These are phyloP conservation scores for Amanita thiersii DNA, from an alignment of 768 basidiomycete genomes.

Conservation along the genomic window DNA sequence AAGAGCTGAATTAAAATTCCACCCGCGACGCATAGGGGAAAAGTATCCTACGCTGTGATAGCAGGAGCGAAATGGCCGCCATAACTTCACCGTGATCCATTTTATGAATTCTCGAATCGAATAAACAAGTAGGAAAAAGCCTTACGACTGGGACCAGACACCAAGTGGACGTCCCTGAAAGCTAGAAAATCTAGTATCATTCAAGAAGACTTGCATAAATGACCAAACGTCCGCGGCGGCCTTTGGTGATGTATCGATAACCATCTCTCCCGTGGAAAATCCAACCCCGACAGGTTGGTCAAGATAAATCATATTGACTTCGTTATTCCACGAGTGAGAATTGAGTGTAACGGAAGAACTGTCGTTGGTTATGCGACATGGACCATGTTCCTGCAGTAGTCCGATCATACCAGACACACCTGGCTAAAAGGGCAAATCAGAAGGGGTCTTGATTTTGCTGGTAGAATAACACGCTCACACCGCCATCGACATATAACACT, in stretches of 20 bases:
- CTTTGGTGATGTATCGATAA: slow-evolving; percentile 40
- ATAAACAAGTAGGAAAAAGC: no score
- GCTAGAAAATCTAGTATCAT: slow-evolving; percentile 44
- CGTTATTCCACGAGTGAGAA: slow-evolving; percentile 51
- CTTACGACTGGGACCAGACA: slow-evolving; percentile 57
- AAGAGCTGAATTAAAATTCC: neutral
- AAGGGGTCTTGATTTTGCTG: neutral
- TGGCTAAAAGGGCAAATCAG: slow-evolving; percentile 23
- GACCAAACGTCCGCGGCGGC: slow-evolving; percentile 54
- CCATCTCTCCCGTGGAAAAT: slow-evolving; percentile 47
- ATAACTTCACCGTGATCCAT: slow-evolving; percentile 33
- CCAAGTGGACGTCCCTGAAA: slow-evolving; percentile 38
- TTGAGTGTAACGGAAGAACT: slow-evolving; percentile 39
- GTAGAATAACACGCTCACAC: slow-evolving; percentile 28
- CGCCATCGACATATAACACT: slow-evolving; percentile 60
- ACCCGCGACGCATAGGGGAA: neutral
- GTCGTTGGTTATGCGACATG: slow-evolving; percentile 58
- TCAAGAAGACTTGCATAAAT: slow-evolving; percentile 56
- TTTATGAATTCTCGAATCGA: no score
- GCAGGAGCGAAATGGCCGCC: slow-evolving; percentile 67
- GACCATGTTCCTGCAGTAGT: slow-evolving; percentile 69
- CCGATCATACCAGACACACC: slow-evolving; percentile 54
- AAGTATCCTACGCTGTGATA: slow-evolving; percentile 40
- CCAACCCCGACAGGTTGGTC: slow-evolving; percentile 59
- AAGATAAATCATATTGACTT: slow-evolving; percentile 50